Evolutionary conservation across 2,329 filamentous ascomycete genomes (phyloP).

Genomic region (Fusarium robinianum): DNA sequence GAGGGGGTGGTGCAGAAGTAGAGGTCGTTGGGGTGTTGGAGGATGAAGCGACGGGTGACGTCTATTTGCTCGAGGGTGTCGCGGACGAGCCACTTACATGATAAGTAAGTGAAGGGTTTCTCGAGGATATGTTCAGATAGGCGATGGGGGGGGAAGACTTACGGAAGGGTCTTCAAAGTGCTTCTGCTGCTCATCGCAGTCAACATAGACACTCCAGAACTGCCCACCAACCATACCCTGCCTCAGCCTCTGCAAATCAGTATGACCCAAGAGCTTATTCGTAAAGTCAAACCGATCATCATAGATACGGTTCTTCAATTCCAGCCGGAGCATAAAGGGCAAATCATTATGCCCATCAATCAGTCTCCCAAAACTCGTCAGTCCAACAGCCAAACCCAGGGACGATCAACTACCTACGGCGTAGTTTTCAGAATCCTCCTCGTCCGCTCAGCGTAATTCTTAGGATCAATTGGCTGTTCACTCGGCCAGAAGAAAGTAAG

Average conservation of each 20-base stretch:
- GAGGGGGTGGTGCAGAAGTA: constrained; percentile 35
- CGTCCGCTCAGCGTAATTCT: constrained; percentile 22
- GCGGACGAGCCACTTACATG: constrained; percentile 17
- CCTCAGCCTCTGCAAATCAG: constrained; percentile 36
- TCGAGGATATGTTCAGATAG: not conserved
- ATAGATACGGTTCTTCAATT: constrained; percentile 36
- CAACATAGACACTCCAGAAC: constrained; percentile 39
- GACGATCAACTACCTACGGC: constrained; percentile 5
- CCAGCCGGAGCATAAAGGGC: constrained; percentile 37
- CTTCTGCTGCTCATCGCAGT: constrained; percentile 31
- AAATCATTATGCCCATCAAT: constrained; percentile 42
- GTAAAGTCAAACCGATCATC: constrained; percentile 18
- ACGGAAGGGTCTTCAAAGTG: constrained; percentile 35
- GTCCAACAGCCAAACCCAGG: no score
- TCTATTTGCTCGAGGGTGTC: constrained; percentile 42
- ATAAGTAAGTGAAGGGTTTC: constrained; percentile 8
- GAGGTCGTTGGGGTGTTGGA: constrained; percentile 30
- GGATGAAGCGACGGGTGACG: constrained; percentile 38
- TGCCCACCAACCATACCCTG: constrained; percentile 39
- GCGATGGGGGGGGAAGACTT: not conserved
- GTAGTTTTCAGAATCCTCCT: constrained; percentile 18
- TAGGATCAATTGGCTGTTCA: constrained; percentile 12
- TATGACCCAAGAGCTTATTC: constrained; percentile 32
- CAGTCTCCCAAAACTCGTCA: constrained; percentile 11
- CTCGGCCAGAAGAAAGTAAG: constrained; percentile 12